These are phyloP conservation scores for Corylus americana DNA, from an alignment of 306 rosid species.

Conservation along the genomic window DNA sequence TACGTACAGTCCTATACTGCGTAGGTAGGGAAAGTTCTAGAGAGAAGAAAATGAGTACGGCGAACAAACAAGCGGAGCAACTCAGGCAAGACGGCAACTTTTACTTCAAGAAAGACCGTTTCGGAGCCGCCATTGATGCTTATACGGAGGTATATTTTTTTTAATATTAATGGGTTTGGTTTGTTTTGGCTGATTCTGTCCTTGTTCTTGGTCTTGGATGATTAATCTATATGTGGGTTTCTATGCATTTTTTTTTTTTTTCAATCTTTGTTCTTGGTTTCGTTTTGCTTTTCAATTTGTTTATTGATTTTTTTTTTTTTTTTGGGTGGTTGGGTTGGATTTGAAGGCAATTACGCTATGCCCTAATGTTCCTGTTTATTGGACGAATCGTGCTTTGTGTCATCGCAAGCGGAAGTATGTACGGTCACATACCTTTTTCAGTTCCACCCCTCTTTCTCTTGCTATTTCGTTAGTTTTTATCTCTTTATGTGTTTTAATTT, in stretches of 20 bases:
- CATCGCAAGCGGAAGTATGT: constrained; percentile 93
- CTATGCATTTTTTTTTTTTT: background rate
- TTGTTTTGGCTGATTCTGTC: background rate
- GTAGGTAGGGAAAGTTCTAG: background rate
- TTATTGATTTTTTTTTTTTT: background rate
- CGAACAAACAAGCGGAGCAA: constrained; percentile 61
- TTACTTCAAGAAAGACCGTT: constrained; percentile 76
- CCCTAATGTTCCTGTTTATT: constrained; percentile 77
- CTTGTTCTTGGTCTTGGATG: background rate
- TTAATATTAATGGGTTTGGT: background rate
- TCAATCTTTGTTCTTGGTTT: background rate
- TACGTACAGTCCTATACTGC: background rate
- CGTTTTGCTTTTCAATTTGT: background rate
- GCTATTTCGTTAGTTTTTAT: background rate
- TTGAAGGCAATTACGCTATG: constrained; percentile 72
- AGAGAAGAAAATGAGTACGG: background rate
- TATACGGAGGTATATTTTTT: constrained; percentile 71
- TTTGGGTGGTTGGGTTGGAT: constrained; percentile 8
- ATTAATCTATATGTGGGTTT: background rate
- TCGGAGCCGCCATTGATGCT: constrained; percentile 90
- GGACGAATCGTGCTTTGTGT: constrained; percentile 91
- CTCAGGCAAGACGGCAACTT: constrained; percentile 67
- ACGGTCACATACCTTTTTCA: constrained; percentile 10
- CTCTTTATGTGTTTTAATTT: constrained; percentile 2
- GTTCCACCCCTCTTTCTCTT: background rate